A percentile compares a stretch with the other conserved stretches of the same genome.
These are phyloP conservation scores for Carex scoparia DNA, from an alignment of 176 grass and related monocot genomes.

Conservation along the genomic window DNA sequence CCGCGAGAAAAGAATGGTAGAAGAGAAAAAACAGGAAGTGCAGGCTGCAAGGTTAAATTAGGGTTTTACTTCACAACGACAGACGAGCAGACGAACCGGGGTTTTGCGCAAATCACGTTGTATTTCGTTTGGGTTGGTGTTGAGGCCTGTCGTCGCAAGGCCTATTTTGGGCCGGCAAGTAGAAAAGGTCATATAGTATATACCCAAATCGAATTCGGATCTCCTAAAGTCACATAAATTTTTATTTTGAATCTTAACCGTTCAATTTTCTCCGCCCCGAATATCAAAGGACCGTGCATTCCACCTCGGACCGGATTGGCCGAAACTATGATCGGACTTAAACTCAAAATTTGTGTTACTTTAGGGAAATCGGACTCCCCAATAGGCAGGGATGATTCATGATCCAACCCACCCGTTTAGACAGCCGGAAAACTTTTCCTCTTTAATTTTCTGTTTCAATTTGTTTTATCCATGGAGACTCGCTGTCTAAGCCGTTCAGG, in stretches of 20 bases:
- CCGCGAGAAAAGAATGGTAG: slow-evolving; percentile 12
- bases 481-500: background rate
- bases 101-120: background rate
- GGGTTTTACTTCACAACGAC: slow-evolving; percentile 12
- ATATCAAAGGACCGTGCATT: too few relatives aligned
- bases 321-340: too few relatives aligned
- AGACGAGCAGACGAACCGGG: background rate
- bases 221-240: too few relatives aligned
- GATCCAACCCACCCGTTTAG: background rate
- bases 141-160: background rate
- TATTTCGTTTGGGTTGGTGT: background rate
- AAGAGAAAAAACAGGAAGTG: background rate
- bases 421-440: background rate
- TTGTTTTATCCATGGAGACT: background rate
- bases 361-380: too few relatives aligned
- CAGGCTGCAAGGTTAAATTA: background rate
- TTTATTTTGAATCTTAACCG: too few relatives aligned
- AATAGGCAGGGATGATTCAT: too few relatives aligned
- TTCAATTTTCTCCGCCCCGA: too few relatives aligned
- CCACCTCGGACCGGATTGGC: too few relatives aligned
- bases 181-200: background rate
- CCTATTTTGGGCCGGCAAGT: background rate
- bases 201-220: too few relatives aligned
- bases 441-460: background rate
- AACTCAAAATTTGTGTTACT: too few relatives aligned